Evolutionary conservation across 2,329 filamentous ascomycete genomes (phyloP).

Genomic region (Paraphaeosphaeria sporulosa): DNA sequence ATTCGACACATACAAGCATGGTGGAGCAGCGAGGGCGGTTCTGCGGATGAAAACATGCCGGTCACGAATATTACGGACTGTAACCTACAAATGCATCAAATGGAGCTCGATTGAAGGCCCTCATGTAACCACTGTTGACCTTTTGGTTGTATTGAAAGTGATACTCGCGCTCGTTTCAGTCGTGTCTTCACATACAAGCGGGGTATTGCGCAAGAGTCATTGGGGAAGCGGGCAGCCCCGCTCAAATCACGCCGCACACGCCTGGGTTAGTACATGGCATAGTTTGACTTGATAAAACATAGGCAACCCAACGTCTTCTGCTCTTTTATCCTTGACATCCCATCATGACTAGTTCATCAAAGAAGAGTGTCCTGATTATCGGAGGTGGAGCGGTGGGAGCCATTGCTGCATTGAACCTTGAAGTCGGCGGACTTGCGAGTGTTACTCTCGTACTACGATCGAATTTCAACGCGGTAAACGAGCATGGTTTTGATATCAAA

Average conservation of each 20-base stretch:
- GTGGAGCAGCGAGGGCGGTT: slow-evolving; percentile 37
- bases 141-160: not conserved
- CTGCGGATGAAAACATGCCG: slow-evolving; percentile 43
- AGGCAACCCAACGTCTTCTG: not conserved
- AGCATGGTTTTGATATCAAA: slow-evolving; percentile 62
- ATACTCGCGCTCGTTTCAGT: not conserved
- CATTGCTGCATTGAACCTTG: slow-evolving; percentile 63
- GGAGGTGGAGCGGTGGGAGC: slow-evolving; percentile 65
- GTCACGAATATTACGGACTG: slow-evolving; percentile 47
- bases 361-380: slow-evolving; percentile 58
- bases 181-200: not conserved
- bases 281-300: not conserved
- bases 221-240: slow-evolving; percentile 14
- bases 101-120: slow-evolving; percentile 49
- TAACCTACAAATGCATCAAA: slow-evolving; percentile 52
- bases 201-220: slow-evolving; percentile 1
- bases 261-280: not conserved
- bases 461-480: slow-evolving; percentile 59
- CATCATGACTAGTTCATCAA: slow-evolving; percentile 35
- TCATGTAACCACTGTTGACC: not conserved
- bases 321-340: not conserved
- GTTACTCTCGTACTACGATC: slow-evolving; percentile 65
- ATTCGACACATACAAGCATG: slow-evolving; percentile 43
- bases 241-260: slow-evolving; percentile 7
- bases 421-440: slow-evolving; percentile 58